Base-by-base conservation (phyloP, 352 stramenopile species). In the Thraustotheca clavata region DNA sequence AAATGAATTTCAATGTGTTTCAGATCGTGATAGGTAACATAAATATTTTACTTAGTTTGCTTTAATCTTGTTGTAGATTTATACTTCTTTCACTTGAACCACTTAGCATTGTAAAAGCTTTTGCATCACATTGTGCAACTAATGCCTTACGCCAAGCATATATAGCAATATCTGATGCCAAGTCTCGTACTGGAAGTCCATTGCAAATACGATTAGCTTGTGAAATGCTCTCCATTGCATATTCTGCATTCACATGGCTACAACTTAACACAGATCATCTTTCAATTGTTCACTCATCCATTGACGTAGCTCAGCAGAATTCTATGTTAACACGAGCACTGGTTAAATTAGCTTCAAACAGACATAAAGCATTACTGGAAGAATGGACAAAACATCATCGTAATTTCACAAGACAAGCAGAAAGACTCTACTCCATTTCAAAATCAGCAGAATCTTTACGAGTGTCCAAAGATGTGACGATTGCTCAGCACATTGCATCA, bases 171-270 rank as follows among this genome's bases (percentile, higher is more conserved):
- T 20, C 57, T 3, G 57, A 65, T n/a, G 57, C 57, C 0, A 65
- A 65, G 38, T 47, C 27, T 14, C 54, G 24, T 40, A 54, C 57
- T 3, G 24, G 33, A 22, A 24, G 46, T 6, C 22, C 20, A 6
- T 38, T 55, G 2, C 57, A 65, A 14, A 65, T 65, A 46, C 57
- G 57, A 8, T 31, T 48, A 8, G 57, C 57, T 20, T 65, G 57
- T 34, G 57, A 65, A 46, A 65, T 65, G 57, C 57, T 65, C 27
- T 65, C 57, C 41, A 65, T 65, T n/a, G 57, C 57, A 11, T 65
- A 65, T 20, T 27, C 57, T 4, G 57, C 57, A 26, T 54, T 65
- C 43, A 46, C 57, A 16, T 65, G 57, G 57, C 57, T 65, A 7
- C 35, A 43, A 0, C 38, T 65, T 18, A 46, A 65, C n/a, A 65